Evolutionary conservation across 108 stramenopile species (phyloP), one percentile per base, ranked within the genome.

Genomic region (Cyclotella sp.): DNA sequence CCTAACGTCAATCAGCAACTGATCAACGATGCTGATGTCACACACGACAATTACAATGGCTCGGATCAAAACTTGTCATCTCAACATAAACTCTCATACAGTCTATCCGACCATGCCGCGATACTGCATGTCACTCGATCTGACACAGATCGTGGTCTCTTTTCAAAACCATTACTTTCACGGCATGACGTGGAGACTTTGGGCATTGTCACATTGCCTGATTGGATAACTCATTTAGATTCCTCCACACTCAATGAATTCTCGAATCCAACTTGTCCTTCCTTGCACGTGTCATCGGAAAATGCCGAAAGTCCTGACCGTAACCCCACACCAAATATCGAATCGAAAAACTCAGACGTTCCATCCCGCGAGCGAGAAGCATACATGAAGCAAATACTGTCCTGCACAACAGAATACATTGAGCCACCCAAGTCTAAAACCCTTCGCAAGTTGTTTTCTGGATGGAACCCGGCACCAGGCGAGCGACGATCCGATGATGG

Each of bases 381-480:
- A 19, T 72, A 66, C 21, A 60, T 83, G 58, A 65, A 73, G 40
- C 55, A 76, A 55, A 61, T 83, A 1, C 52, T 71, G 14, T 68
- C 66, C 0, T 73, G 70, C 59, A 69, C 72, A 7, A 40, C 44
- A 3, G 82, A 83, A 54, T 83, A 83, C 43, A 55, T 83, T 13
- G 76, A 83, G 58, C 82, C 82, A n/a, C 76, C 66, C 28, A 77
- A 77, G 64, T 43, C 76, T 42, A 83, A 77, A 49, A 77, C 53
- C 10, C 40, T 83, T 16, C 59, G 72, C 0, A 55, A 64, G 55
- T 24, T 83, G 26, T 83, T 73, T 61, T 77, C 82, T 16, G 82
- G 82, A 45, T 83, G 82, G 82, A 72, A 73, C 57, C 82, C 76
- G 44, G 76, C 72, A 9, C 82, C 82, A 19, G 82, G 82, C 0